Conservation (phyloP, 176 grass and related monocot species). For the Eremochloa ophiuroides region DNA sequence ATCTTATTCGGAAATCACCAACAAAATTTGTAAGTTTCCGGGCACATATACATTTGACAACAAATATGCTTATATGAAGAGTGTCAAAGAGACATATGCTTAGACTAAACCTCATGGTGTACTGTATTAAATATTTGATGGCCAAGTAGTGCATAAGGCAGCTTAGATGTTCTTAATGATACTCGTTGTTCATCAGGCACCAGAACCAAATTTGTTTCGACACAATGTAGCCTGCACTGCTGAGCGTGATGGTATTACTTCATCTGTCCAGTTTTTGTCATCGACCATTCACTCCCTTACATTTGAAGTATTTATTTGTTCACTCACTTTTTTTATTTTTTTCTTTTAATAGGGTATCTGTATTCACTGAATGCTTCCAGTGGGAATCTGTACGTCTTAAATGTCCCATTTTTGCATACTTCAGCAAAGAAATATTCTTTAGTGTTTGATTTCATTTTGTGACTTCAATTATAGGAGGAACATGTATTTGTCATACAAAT, state of each 20-base stretch:
- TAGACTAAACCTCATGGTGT: slow-evolving; percentile 4
- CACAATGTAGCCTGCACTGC: slow-evolving; percentile 89
- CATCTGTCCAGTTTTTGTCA: not conserved
- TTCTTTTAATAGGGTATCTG: slow-evolving; percentile 60
- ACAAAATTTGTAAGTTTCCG: slow-evolving; percentile 69
- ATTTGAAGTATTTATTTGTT: slow-evolving; percentile 20
- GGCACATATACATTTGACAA: slow-evolving; percentile 1
- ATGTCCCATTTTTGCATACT: not conserved
- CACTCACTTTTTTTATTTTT: slow-evolving; percentile 13
- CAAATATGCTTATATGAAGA: not conserved
- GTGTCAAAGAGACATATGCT: not conserved
- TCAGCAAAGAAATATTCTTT: slow-evolving; percentile 1
- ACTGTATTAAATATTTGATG: not conserved
- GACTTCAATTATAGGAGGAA: not conserved
- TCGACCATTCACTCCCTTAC: not conserved
- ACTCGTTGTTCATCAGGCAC: slow-evolving; percentile 47
- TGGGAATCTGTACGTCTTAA: slow-evolving; percentile 79
- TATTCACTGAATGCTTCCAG: slow-evolving; percentile 95
- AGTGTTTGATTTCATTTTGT: slow-evolving; percentile 1
- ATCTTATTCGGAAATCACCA: slow-evolving; percentile 88
- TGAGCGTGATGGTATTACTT: slow-evolving; percentile 75
- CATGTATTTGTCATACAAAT: not conserved
- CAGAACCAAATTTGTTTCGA: slow-evolving; percentile 85
- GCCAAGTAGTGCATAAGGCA: slow-evolving; percentile 2
- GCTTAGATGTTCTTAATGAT: slow-evolving; percentile 17